Base-by-base conservation (phyloP, 148 eudicot genomes). In the Dysphania ambrosioides region DNA sequence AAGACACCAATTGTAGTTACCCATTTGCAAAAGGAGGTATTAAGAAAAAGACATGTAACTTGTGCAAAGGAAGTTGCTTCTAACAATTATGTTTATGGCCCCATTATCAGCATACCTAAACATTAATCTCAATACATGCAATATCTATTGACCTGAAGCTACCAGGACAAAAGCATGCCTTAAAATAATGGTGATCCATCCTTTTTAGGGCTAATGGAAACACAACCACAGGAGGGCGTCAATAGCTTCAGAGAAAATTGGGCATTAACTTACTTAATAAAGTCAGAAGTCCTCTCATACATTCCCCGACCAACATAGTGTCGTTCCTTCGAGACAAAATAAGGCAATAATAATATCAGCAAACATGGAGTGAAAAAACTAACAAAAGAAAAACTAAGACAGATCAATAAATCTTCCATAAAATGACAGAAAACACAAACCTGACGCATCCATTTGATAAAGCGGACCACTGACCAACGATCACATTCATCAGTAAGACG, bases 221-320 rank as follows among this genome's bases (percentile, higher is more conserved):
- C 63, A 59, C 32, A 59, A 18, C 63, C 18, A 26, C 15, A 11
- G 21, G 53, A 36, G 53, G 53, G 1, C 3, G 53, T 47, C 53
- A 47, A 21, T 1, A 2, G 40, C 34, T 58, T 15, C 55, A 75
- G 63, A 64, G 70, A 60, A 77, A 71, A 65, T 62, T 44, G 59
- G 67, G 62, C n/a, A 40, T 75, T 76, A 88, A 96, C 99, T 83
- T 92, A 95, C 99, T 83, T 96, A 34, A 84, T 70, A 75, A 86
- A 96, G 71, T 90, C 96, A 34, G 85, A 76, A 31, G 99, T 89
- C 77, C 87, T 83, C 87, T 96, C 99, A 72, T 96, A 96, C 97
- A 96, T 86, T 84, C 99, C 99, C 62, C 99, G 97, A 38, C 99
- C 99, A 79, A 96, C 99, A 85, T 90, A 96, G 74, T 92, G 86